phyloP scores from a whole-genome alignment of 176 grass and related monocot species.

The Puccinellia tenuiflora region DNA sequence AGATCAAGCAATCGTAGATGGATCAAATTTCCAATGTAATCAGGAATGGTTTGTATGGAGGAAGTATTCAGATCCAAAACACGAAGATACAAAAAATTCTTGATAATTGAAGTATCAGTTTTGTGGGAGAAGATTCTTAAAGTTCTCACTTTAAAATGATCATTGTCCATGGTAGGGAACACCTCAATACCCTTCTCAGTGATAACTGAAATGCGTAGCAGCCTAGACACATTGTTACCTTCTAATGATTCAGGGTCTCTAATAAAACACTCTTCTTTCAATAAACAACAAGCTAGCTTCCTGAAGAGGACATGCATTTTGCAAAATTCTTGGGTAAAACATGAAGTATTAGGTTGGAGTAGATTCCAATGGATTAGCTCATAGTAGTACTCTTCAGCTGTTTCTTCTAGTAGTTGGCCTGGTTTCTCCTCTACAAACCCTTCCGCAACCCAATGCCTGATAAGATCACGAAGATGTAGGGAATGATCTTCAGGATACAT shows the following conservation, averaged over 20 bases:
- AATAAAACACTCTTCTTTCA: neutral
- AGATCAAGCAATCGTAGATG: neutral
- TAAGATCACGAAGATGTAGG: neutral
- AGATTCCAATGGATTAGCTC: no score
- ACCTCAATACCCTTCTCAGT: neutral
- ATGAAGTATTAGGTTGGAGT: neutral
- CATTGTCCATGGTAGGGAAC: neutral
- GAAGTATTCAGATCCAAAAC: neutral
- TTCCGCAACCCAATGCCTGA: conserved; percentile 28
- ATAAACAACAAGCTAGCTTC: neutral
- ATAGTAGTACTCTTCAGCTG: no score
- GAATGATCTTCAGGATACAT: neutral
- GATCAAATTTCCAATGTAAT: neutral
- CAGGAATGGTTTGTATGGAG: neutral
- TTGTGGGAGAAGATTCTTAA: neutral
- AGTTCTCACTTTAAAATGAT: neutral
- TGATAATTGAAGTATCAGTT: neutral
- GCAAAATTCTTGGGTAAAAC: neutral
- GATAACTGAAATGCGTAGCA: neutral
- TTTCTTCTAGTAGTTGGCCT: no score
- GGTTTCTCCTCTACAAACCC: neutral
- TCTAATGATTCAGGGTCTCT: neutral
- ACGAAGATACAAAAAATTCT: neutral
- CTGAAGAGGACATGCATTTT: neutral
- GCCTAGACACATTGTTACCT: neutral